Evolutionary conservation across 1,284 basidiomycete genomes (phyloP), one percentile per base, ranked within the genome.

Genomic region (Heliocybe sulcata): DNA sequence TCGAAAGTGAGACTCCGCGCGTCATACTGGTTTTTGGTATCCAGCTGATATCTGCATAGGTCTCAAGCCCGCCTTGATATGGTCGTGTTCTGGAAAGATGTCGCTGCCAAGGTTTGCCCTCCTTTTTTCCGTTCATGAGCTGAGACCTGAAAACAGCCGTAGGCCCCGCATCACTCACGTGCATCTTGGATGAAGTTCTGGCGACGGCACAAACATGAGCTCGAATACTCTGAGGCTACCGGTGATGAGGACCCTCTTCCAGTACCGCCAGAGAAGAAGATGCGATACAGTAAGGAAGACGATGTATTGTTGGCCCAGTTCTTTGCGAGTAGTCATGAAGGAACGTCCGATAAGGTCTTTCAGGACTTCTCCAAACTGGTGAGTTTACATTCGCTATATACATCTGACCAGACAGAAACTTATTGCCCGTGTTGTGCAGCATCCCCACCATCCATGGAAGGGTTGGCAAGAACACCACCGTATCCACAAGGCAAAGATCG

Each of bases 121-220:
- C 42, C n/a, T 38, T 35, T 12, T 4, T 48, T 8, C 31, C 19
- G 42, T 52, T n/a, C n/a, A n/a, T n/a, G n/a, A n/a, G n/a, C n/a
- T n/a, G n/a, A n/a, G n/a, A n/a, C n/a, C n/a, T n/a, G n/a, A n/a
- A n/a, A n/a, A n/a, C n/a, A n/a, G n/a, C n/a, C n/a, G n/a, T 60
- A 89, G 85, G 89, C 88, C 0, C 89, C 90, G 1, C 89, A 92
- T 67, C 89, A 92, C 63, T 91, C 90, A 23, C 82, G 88, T 25
- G 89, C 90, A 51, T 91, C 89, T 2, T 92, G 89, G 89, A 90
- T 92, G 87, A 92, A 92, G 67, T 92, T 84, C 69, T 92, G 88
- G 78, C 77, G 89, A 14, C 75, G 89, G 56, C 89, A 92, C 65
- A 89, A 88, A 60, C 89, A 92, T 62, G 90, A 92, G 61, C 70